Evolutionary conservation across 106 monocot genomes (phyloP).

Genomic region (Dactylorhiza incarnata): DNA sequence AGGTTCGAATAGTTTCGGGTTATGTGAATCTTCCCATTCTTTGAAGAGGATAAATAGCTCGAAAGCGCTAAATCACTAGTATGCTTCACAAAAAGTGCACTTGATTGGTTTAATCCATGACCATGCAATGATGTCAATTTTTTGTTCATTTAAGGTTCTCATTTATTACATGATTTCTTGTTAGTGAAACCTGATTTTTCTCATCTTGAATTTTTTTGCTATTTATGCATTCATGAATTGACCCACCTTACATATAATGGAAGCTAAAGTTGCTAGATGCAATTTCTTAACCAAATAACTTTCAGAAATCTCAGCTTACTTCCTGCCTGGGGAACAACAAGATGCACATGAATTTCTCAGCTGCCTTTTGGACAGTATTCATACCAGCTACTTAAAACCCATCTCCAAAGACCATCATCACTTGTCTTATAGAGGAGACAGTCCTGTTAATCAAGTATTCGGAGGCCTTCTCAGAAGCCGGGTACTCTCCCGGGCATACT

Average conservation of each 20-base stretch:
- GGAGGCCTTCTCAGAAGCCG: conserved; percentile 64
- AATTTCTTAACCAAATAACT: conserved; percentile 34
- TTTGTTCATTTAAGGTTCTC: background rate
- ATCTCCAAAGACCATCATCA: background rate
- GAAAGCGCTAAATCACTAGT: background rate
- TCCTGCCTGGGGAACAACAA: conserved; percentile 40
- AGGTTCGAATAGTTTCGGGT: background rate
- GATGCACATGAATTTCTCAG: conserved; percentile 86
- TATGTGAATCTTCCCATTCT: background rate
- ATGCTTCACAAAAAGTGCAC: background rate
- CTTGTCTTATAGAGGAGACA: conserved; percentile 18
- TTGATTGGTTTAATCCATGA: background rate
- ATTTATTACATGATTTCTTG: background rate
- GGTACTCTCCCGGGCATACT: conserved; percentile 16
- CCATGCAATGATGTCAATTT: background rate
- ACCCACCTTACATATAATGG: background rate
- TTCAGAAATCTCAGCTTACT: conserved; percentile 69
- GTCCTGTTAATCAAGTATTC: conserved; percentile 56
- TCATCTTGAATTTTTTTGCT: background rate
- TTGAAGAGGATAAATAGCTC: background rate
- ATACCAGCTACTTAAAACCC: conserved; percentile 26
- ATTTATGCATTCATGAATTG: background rate
- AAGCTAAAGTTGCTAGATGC: conserved; percentile 3
- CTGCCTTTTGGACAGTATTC: conserved; percentile 49
- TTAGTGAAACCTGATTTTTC: background rate